Evolutionary conservation across 192 early-diverging fungal genomes (phyloP).

Genomic region (Rhizoclosmatium globosum): DNA sequence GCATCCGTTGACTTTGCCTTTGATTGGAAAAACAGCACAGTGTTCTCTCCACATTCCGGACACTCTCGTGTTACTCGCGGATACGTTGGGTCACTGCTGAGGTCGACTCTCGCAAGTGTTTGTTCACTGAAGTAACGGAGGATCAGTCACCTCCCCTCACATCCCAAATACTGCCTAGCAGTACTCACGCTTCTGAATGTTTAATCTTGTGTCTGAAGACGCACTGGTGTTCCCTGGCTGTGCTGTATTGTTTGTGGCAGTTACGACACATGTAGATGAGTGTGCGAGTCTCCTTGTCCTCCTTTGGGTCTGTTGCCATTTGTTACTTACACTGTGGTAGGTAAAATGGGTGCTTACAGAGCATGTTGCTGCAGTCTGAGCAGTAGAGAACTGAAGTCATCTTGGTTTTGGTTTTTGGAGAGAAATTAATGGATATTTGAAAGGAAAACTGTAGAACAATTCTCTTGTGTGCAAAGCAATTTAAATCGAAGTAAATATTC

Average conservation of each 20-base stretch:
- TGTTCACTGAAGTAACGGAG: slow-evolving; percentile 45
- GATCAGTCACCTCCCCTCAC: not conserved
- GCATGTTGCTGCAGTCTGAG: slow-evolving; percentile 41
- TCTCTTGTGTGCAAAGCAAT: too few relatives aligned
- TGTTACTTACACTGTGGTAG: too few relatives aligned
- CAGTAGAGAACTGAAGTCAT: slow-evolving; percentile 33
- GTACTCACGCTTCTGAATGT: slow-evolving; percentile 48
- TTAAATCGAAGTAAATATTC: too few relatives aligned
- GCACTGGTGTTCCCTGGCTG: slow-evolving; percentile 37
- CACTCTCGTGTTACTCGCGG: slow-evolving; percentile 49
- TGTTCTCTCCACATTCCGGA: slow-evolving; percentile 49
- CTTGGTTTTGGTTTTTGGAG: not conserved
- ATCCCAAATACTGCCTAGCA: not conserved
- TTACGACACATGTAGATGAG: slow-evolving; percentile 63
- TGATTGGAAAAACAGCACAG: slow-evolving; percentile 57
- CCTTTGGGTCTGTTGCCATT: slow-evolving; percentile 61
- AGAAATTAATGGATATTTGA: not conserved
- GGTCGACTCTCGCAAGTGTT: slow-evolving; percentile 52
- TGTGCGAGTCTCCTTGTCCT: slow-evolving; percentile 46
- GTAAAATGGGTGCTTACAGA: slow-evolving; percentile 3
- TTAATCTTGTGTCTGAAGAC: slow-evolving; percentile 58
- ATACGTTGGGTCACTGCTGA: slow-evolving; percentile 61
- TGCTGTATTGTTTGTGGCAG: slow-evolving; percentile 55
- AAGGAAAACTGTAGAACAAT: too few relatives aligned
- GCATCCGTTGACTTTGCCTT: slow-evolving; percentile 53